These are phyloP conservation scores for Penicillium turbatum DNA, from an alignment of 495 filamentous ascomycete genomes.

Conservation along the genomic window DNA sequence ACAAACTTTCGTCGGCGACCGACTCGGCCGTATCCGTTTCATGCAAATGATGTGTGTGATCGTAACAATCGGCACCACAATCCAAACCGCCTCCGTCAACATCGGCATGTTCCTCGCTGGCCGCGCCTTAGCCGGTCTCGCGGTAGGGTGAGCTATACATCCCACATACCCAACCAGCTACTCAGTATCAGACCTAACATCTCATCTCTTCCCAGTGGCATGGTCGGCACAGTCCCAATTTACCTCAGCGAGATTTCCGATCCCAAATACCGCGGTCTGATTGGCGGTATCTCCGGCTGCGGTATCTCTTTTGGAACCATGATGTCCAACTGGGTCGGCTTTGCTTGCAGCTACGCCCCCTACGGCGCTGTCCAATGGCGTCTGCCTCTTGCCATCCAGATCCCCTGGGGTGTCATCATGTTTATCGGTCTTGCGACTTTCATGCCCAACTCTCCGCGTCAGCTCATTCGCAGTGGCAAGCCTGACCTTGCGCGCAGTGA, in stretches of 20 bases:
- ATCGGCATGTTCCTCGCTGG: conserved; percentile 59
- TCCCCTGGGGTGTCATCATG: conserved; percentile 57
- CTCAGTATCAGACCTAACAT: not conserved
- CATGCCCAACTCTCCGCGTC: conserved; percentile 56
- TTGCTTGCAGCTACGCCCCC: conserved; percentile 52
- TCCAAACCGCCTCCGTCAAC: conserved; percentile 55
- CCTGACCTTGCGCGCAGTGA: conserved; percentile 46
- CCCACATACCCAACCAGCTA: not conserved
- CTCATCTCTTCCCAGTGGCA: conserved; percentile 27
- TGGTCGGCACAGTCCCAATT: conserved; percentile 55
- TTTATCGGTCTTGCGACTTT: conserved; percentile 53
- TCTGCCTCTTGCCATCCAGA: conserved; percentile 53
- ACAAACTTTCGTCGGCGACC: conserved; percentile 52
- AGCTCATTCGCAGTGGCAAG: conserved; percentile 52
- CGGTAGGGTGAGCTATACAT: conserved; percentile 43
- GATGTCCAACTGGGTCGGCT: conserved; percentile 56
- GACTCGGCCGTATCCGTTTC: conserved; percentile 53
- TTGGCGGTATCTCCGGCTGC: conserved; percentile 55
- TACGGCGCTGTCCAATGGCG: conserved; percentile 55
- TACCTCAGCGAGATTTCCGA: conserved; percentile 57
- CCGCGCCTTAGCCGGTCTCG: conserved; percentile 51
- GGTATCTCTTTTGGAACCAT: conserved; percentile 57
- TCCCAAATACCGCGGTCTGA: conserved; percentile 49
- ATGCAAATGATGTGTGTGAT: conserved; percentile 56
- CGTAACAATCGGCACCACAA: conserved; percentile 52